Conservation (phyloP, 768 basidiomycete genomes). For the Termitomyces sp. region DNA sequence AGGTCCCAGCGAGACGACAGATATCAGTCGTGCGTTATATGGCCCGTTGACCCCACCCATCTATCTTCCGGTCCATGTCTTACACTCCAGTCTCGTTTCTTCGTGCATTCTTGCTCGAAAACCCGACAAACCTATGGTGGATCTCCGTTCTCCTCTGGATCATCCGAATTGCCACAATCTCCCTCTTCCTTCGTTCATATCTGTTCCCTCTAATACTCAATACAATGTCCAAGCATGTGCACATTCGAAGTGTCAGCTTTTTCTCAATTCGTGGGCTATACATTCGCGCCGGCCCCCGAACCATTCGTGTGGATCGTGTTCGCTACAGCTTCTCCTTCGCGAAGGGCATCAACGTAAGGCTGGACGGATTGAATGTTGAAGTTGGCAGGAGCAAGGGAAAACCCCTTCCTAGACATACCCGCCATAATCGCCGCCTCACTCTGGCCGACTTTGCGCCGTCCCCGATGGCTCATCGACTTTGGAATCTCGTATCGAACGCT, state of each 20-base stretch:
- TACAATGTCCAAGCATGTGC: slow-evolving; percentile 56
- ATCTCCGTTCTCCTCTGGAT: slow-evolving; percentile 42
- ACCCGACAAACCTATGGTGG: slow-evolving; percentile 29
- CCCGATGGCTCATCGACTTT: slow-evolving; percentile 34
- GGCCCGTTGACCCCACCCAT: neutral
- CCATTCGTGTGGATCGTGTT: slow-evolving; percentile 65
- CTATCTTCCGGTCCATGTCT: slow-evolving; percentile 1
- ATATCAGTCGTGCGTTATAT: slow-evolving; percentile 2
- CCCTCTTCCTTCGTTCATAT: slow-evolving; percentile 58
- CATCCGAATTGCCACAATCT: slow-evolving; percentile 46
- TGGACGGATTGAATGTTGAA: slow-evolving; percentile 57
- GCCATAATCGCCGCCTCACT: slow-evolving; percentile 39
- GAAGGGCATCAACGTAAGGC: slow-evolving; percentile 54
- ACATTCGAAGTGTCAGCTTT: slow-evolving; percentile 68
- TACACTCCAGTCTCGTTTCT: slow-evolving; percentile 8
- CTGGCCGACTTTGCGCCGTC: slow-evolving; percentile 42
- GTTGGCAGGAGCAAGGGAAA: slow-evolving; percentile 28
- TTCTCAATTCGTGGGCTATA: slow-evolving; percentile 76
- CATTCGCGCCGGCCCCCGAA: slow-evolving; percentile 48
- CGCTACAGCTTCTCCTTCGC: slow-evolving; percentile 51
- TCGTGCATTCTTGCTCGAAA: slow-evolving; percentile 25
- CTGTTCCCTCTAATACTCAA: slow-evolving; percentile 60
- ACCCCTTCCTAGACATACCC: slow-evolving; percentile 16
- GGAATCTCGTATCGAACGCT: slow-evolving; percentile 31
- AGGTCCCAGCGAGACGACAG: neutral